A percentile compares a stretch with the other conserved stretches of the same genome.
Conservation (phyloP, 2,329 filamentous ascomycete genomes). For the Pseudofabraea citricarpa region DNA sequence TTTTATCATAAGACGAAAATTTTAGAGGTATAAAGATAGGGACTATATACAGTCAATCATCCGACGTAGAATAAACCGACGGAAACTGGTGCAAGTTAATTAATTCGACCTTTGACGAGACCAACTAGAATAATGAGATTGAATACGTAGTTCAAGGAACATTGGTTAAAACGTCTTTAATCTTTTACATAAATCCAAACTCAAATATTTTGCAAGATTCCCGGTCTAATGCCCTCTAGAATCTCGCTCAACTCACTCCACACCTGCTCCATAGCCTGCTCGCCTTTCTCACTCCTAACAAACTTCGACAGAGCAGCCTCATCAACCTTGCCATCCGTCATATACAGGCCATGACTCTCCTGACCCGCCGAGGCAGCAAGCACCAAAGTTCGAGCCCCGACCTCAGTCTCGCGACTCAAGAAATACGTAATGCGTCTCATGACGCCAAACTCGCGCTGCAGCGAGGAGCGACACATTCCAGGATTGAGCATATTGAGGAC, state of each 20-base stretch:
- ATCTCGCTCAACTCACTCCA: conserved; percentile 38
- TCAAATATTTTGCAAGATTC: too few relatives aligned
- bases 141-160: not conserved
- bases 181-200: not conserved
- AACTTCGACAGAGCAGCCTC: conserved; percentile 28
- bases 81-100: too few relatives aligned
- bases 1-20: too few relatives aligned
- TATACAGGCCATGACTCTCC: conserved; percentile 42
- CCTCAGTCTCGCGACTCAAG: conserved; percentile 38
- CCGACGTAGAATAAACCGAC: too few relatives aligned
- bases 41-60: too few relatives aligned
- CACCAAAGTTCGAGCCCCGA: conserved; percentile 40
- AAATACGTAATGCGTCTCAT: conserved; percentile 25
- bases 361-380: conserved; percentile 31
- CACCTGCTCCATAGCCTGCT: conserved; percentile 30
- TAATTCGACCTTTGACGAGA: too few relatives aligned
- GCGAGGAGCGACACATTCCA: conserved; percentile 44
- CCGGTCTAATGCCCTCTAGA: conserved; percentile 36
- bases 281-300: conserved; percentile 35
- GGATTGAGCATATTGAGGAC: conserved; percentile 48
- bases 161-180: not conserved
- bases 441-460: conserved; percentile 32
- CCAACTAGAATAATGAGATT: too few relatives aligned
- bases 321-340: conserved; percentile 30
- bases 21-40: too few relatives aligned